Conservation (phyloP, 2,329 filamentous ascomycete species). For the Corynespora cassiicola region DNA sequence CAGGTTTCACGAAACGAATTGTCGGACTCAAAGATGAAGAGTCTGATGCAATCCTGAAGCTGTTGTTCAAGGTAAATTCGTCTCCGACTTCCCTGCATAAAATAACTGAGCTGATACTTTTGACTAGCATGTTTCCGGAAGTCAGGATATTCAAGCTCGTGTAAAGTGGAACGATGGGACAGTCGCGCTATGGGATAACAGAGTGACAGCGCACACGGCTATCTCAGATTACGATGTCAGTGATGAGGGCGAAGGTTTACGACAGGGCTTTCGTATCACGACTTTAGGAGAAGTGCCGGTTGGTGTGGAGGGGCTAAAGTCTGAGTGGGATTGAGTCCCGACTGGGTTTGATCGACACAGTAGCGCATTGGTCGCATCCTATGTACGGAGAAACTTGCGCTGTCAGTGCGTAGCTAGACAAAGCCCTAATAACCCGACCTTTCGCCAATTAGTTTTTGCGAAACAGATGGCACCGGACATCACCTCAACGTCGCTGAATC, state of each 20-base stretch:
- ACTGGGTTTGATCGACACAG: no score
- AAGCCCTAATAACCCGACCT: no score
- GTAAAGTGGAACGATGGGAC: conserved; percentile 78
- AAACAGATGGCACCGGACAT: no score
- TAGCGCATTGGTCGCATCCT: no score
- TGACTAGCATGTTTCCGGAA: conserved; percentile 71
- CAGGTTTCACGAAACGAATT: conserved; percentile 80
- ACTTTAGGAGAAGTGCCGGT: conserved; percentile 26
- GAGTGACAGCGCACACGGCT: conserved; percentile 77
- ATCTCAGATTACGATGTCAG: conserved; percentile 67
- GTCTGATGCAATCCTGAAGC: conserved; percentile 74
- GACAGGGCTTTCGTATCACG: conserved; percentile 33
- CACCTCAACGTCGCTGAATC: no score
- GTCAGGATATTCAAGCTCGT: conserved; percentile 72
- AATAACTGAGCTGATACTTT: conserved; percentile 30
- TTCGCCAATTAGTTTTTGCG: no score
- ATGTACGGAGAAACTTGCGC: no score
- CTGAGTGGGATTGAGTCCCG: conserved; percentile 23
- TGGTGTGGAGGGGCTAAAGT: conserved; percentile 25
- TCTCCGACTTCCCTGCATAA: conserved; percentile 43
- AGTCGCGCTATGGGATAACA: conserved; percentile 84
- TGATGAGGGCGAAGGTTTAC: conserved; percentile 26
- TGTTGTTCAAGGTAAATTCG: conserved; percentile 62
- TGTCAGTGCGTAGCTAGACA: no score
- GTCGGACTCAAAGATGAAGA: conserved; percentile 75